Conservation (phyloP, 371 early-diverging fungal species). For the Hamiltosporidium tvaerminnensis region DNA sequence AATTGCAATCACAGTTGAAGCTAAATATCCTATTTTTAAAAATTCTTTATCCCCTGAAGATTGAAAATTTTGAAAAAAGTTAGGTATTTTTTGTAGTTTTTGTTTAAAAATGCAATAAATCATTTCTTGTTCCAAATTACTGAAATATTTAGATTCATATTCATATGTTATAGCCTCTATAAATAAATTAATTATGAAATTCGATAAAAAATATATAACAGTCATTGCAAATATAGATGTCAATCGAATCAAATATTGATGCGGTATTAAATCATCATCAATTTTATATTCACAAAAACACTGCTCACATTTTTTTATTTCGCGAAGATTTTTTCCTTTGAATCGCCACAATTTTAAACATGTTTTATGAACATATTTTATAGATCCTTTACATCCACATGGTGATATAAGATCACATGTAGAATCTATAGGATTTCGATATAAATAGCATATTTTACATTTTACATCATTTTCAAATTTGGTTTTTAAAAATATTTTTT, state of each 20-base stretch:
- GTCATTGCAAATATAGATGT: background rate
- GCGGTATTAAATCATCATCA: conserved; percentile 33
- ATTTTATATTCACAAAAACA: conserved; percentile 43
- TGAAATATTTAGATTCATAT: conserved; percentile 11
- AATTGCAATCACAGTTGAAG: conserved; percentile 2
- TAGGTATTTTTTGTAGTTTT: background rate
- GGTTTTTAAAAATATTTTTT: no score
- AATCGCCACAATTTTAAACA: conserved; percentile 53
- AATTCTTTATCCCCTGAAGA: conserved; percentile 2
- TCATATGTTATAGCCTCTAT: conserved; percentile 17
- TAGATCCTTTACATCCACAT: conserved; percentile 52
- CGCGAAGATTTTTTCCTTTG: conserved; percentile 35
- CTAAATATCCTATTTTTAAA: conserved; percentile 4
- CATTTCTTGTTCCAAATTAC: background rate
- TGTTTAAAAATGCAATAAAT: background rate
- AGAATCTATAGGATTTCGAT: conserved; percentile 34
- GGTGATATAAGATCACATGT: conserved; percentile 49
- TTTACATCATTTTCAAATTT: no score
- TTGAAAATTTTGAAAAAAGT: background rate
- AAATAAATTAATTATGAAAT: conserved; percentile 23
- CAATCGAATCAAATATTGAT: conserved; percentile 11
- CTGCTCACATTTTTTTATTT: conserved; percentile 51
- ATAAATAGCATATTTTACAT: conserved; percentile 52
- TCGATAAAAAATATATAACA: conserved; percentile 11
- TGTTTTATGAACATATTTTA: conserved; percentile 50